Base-by-base conservation (phyloP, 768 basidiomycete species). In the Pholiota microspora region DNA sequence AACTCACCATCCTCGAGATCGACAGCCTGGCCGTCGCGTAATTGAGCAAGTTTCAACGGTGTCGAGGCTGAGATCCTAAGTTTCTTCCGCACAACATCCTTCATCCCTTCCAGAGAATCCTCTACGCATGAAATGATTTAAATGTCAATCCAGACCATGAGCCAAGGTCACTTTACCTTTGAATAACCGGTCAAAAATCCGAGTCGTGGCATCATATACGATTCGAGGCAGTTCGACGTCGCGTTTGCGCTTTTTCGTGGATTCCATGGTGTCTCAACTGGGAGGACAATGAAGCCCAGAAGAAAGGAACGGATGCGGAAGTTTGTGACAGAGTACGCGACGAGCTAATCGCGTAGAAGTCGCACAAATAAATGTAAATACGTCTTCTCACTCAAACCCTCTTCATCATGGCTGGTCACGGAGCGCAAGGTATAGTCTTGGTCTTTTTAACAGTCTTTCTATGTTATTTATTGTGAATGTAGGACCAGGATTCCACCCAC, bases 401-500 rank as follows among this genome's bases (percentile, higher is more conserved):
- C 56, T 60, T 57, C 61, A 70, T 60, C 62, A 78, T 79, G 76
- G 75, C 76, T 58, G 76, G 52, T 25, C 52, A 45, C 52, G 52
- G 75, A 65, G 69, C 67, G 60, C 67, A 71, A 65, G 67, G 72
- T 73, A 62, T 54, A 64, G 59, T 56, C 34, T 47, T 44, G 50
- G 35, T 45, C 50, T 25, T 32, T 40, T 40, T 40, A 24, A 5
- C 7, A 6, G 29, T 12, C 4, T 3, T 35, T 44, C 42, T 51
- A 13, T 7, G 27, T 58, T 55, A 25, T 48, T 59, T 34, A 54
- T 9, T 36, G 38, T n/a, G 23, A 28, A 9, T 63, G 16, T 53
- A 85, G 86, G 77, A 62, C 72, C 86, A 72, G 94, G 93, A 60
- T 96, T 96, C 65, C 80, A 93, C 69, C 94, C 94, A 34, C 94